Evolutionary conservation across 1,284 basidiomycete genomes (phyloP).

Genomic region (Leccinum cinnamomeum): DNA sequence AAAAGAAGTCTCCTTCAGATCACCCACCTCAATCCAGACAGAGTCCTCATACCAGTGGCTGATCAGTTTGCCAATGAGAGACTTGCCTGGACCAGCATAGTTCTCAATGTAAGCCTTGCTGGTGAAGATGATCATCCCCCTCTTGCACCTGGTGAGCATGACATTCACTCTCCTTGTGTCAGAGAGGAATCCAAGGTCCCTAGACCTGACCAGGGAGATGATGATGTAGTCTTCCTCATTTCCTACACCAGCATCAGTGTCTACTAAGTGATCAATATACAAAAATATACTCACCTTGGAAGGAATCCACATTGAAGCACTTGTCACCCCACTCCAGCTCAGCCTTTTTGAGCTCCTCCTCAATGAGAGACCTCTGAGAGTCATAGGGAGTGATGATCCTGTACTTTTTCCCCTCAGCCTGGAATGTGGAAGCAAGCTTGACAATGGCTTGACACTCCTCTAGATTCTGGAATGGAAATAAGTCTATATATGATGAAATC

Average conservation of each 20-base stretch:
- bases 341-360: conserved; percentile 45
- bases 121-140: conserved; percentile 65
- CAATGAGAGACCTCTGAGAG: conserved; percentile 55
- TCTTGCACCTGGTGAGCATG: conserved; percentile 68
- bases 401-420: conserved; percentile 44
- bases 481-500: conserved; percentile 2
- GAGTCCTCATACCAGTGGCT: no score
- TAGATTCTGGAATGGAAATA: conserved; percentile 44
- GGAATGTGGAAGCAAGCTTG: conserved; percentile 47
- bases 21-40: no score
- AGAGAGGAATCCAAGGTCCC: conserved; percentile 55
- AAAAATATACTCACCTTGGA: conserved; percentile 48
- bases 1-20: conserved; percentile 12
- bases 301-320: conserved; percentile 67
- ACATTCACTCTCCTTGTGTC: conserved; percentile 64
- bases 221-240: conserved; percentile 64
- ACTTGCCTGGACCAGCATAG: conserved; percentile 41
- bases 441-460: conserved; percentile 48
- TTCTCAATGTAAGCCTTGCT: conserved; percentile 54
- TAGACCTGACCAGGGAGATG: conserved; percentile 62
- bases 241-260: conserved; percentile 36
- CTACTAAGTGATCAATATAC: conserved; percentile 3
- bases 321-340: conserved; percentile 56
- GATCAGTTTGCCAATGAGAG: conserved; percentile 26
- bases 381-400: conserved; percentile 74